Percentiles rank a stretch among this genome's conserved stretches.
phyloP scores from a whole-genome alignment of 2,329 filamentous ascomycete genomes.

The Botrytis tulipae region DNA sequence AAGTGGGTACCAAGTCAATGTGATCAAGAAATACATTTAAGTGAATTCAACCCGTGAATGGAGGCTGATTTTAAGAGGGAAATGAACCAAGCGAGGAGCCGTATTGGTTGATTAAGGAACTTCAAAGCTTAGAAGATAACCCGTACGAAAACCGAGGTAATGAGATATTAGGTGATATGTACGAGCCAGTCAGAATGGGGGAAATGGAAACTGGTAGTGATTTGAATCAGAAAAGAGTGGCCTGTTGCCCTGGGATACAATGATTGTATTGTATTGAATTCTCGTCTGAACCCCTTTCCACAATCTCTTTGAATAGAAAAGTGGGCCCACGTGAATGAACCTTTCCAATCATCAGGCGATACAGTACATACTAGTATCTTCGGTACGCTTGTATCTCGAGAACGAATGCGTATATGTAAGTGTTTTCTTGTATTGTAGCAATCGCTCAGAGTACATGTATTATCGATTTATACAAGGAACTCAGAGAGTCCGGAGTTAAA shows the following conservation, averaged over 20 bases:
- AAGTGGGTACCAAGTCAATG: conserved; percentile 15
- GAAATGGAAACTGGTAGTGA: background rate
- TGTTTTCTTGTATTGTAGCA: background rate
- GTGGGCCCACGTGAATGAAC: background rate
- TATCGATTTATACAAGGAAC: background rate
- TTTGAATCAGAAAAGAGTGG: background rate
- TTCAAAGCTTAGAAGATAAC: background rate
- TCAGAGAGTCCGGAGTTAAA: background rate
- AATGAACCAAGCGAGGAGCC: conserved; percentile 1
- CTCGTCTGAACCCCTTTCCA: conserved; percentile 14
- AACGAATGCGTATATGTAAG: background rate
- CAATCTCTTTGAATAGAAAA: background rate
- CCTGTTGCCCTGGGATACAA: background rate
- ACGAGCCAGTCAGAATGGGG: background rate
- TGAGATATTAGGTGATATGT: background rate
- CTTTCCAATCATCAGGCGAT: background rate
- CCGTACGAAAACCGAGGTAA: background rate
- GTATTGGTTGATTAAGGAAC: background rate
- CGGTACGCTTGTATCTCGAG: background rate
- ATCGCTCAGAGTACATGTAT: background rate
- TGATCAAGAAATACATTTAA: background rate
- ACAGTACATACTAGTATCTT: background rate
- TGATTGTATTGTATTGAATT: background rate
- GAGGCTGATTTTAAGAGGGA: conserved; percentile 1
- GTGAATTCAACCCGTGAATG: conserved; percentile 8